Evolutionary conservation across 345 rosid genomes (phyloP), one percentile per base, ranked within the genome.

Genomic region (Boechera stricta): DNA sequence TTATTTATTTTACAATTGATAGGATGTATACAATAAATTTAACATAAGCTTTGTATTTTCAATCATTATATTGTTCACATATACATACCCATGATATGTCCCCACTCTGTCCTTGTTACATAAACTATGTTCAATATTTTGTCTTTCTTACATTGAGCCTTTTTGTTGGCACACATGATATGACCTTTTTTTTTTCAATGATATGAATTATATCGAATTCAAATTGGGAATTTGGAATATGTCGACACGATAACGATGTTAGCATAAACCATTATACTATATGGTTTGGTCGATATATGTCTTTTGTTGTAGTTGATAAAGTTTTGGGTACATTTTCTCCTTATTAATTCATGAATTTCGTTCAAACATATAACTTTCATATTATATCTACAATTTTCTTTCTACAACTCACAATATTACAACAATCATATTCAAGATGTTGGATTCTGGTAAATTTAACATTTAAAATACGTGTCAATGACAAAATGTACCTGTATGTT

Each of bases 71-170:
- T n/a, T 69, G 79, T 51, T 59, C 67, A 26, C 48, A 65, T 45
- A 7, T 29, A 42, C 33, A 67, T 35, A 67, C 59, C 55, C 69
- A 62, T 77, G 71, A 69, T 76, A 75, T 67, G 74, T 60, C 48
- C 53, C 64, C 31, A 76, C 41, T 24, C 1, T 69, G 63, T 42
- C 48, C 7, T 61, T 49, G 18, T 56, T 31, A n/a, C 33, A 75
- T 57, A 66, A 35, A 18, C 10, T 28, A 57, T 32, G 66, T 4
- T 66, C 74, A 28, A 48, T 56, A 16, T 67, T 53, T 67, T 58
- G 15, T 53, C 33, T 44, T 35, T 35, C 21, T 58, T 59, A 33
- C 35, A 49, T 47, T 47, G 51, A 56, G 4, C 65, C 68, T 49
- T 49, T 60, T 49, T 45, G 67, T 67, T 47, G 72, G 32, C 35